phyloP scores from a whole-genome alignment of 176 grass and related monocot genomes.

The Leersia perrieri region DNA sequence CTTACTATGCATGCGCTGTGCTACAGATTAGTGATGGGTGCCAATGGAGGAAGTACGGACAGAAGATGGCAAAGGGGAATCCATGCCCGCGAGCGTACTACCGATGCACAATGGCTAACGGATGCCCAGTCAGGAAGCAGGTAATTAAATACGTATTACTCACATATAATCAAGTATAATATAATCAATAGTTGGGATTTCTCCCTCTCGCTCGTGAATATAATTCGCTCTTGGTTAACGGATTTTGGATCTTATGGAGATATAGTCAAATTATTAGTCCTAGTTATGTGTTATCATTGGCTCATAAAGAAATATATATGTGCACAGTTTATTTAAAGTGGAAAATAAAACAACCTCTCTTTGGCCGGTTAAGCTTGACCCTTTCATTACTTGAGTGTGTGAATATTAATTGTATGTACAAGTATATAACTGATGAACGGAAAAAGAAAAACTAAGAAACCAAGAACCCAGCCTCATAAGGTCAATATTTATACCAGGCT shows the following conservation, averaged over 20 bases:
- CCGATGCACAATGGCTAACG: slow-evolving; percentile 81
- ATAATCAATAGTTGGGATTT: no score
- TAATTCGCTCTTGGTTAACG: not conserved
- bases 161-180: no score
- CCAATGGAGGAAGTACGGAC: slow-evolving; percentile 95
- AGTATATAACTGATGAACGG: no score
- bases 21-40: slow-evolving; percentile 84
- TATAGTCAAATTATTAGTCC: not conserved
- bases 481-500: not conserved
- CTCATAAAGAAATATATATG: not conserved
- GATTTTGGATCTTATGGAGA: not conserved
- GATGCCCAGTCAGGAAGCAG: slow-evolving; percentile 89
- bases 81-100: slow-evolving; percentile 89
- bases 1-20: not conserved
- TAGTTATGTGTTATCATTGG: not conserved
- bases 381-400: no score
- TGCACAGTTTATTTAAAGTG: not conserved
- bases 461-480: not conserved
- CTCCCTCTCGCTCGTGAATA: not conserved
- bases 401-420: no score
- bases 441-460: no score
- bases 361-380: not conserved
- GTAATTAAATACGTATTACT: slow-evolving; percentile 28
- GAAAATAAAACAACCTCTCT: not conserved
- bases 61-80: slow-evolving; percentile 97